phyloP scores from a whole-genome alignment of 2,329 filamentous ascomycete species.

The Aspergillus brunneoviolaceus region DNA sequence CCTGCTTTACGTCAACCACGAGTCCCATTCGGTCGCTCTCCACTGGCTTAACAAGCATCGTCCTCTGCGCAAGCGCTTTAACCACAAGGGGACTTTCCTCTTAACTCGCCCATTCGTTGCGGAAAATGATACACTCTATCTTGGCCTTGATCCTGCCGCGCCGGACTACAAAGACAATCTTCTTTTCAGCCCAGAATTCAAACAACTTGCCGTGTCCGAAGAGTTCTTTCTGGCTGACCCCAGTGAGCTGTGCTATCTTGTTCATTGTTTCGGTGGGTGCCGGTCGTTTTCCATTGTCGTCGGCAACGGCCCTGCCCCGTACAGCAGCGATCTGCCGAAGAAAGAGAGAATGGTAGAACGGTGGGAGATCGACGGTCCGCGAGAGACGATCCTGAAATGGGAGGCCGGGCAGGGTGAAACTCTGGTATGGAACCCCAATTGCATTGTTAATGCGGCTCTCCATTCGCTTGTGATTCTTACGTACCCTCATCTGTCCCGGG shows the following conservation, averaged over 20 bases:
- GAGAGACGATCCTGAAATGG: background rate
- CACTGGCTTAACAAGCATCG: background rate
- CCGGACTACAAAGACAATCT: too few relatives aligned
- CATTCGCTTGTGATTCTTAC: too few relatives aligned
- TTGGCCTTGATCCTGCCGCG: background rate
- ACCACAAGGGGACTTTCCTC: background rate
- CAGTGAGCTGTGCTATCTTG: too few relatives aligned
- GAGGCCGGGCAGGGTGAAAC: rapidly evolving
- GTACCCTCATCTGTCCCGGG: too few relatives aligned
- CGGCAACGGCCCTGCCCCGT: background rate
- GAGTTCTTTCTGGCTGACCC: too few relatives aligned
- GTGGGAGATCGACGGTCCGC: background rate
- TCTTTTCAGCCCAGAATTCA: too few relatives aligned
- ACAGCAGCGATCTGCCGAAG: background rate
- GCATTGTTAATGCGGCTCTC: too few relatives aligned
- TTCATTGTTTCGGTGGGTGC: background rate
- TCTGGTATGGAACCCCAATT: too few relatives aligned
- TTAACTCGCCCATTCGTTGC: background rate
- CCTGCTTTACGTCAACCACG: background rate
- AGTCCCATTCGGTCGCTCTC: background rate
- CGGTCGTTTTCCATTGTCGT: background rate
- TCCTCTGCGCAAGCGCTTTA: background rate
- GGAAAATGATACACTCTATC: background rate
- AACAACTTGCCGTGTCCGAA: too few relatives aligned
- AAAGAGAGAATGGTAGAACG: background rate